Evolutionary conservation across 75 land plant species (phyloP).

Genomic region (Picea sitchensis): DNA sequence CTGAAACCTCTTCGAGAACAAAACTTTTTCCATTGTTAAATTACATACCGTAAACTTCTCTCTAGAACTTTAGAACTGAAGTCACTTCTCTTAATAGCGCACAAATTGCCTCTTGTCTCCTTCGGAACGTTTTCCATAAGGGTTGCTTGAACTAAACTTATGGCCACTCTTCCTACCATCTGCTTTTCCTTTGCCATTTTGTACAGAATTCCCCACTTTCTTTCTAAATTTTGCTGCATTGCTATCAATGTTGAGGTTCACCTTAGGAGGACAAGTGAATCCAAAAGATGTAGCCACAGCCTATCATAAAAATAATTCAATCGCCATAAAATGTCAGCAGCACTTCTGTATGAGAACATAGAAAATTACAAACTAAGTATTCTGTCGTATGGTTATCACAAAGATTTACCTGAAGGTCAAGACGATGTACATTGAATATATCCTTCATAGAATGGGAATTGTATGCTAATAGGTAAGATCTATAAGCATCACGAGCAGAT

Average conservation of each 20-base stretch:
- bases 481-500: slow-evolving; percentile 94
- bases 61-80: not conserved
- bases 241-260: slow-evolving; percentile 79
- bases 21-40: not conserved
- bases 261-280: slow-evolving; percentile 78
- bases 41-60: not conserved
- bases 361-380: not conserved
- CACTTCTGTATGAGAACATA: not conserved
- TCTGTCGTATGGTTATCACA: not conserved
- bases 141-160: slow-evolving; percentile 61
- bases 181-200: slow-evolving; percentile 25
- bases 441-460: slow-evolving; percentile 94
- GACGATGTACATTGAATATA: slow-evolving; percentile 86
- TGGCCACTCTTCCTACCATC: slow-evolving; percentile 39
- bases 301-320: slow-evolving; percentile 22
- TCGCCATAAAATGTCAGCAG: not conserved
- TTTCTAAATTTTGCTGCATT: slow-evolving; percentile 79
- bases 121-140: slow-evolving; percentile 56
- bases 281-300: slow-evolving; percentile 88
- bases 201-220: slow-evolving; percentile 19
- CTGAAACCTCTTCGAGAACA: not conserved
- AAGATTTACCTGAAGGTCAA: slow-evolving; percentile 66
- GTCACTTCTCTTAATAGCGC: slow-evolving; percentile 18
- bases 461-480: slow-evolving; percentile 81
- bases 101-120: slow-evolving; percentile 47